Conservation (phyloP, 1,284 basidiomycete genomes). For the Ustanciosporium gigantosporum region DNA sequence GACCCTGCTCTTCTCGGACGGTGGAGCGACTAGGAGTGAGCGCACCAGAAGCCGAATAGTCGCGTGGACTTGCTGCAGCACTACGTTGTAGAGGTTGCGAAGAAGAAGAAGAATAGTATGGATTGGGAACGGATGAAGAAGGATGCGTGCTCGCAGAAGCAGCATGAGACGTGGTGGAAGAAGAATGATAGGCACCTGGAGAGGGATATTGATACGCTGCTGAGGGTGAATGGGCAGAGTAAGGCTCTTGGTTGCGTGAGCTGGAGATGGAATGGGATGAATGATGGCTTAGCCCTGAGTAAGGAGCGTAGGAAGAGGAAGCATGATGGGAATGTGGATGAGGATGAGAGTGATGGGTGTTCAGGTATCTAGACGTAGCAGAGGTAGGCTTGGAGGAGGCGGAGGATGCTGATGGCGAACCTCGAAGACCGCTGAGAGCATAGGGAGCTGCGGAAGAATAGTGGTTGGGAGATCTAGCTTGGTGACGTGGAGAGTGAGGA, state of each 20-base stretch:
- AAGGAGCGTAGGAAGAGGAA: conserved; percentile 1
- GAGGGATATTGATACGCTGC: conserved; percentile 9
- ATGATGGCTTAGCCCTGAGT: conserved; percentile 11
- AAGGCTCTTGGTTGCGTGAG: conserved; percentile 1
- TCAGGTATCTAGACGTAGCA: too few species aligned
- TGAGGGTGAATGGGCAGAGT: conserved; percentile 7
- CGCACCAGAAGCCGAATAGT: not conserved
- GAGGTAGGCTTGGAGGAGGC: conserved; percentile 2
- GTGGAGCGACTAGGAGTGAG: too few species aligned
- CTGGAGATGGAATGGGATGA: conserved; percentile 5
- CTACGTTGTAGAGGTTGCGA: too few species aligned
- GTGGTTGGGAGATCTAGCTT: conserved; percentile 13
- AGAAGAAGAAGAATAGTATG: too few species aligned
- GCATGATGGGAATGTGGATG: conserved; percentile 15
- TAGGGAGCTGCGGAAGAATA: conserved; percentile 1
- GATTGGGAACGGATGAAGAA: too few species aligned
- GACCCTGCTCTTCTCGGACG: too few species aligned
- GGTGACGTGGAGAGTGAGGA: conserved; percentile 13
- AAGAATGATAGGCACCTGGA: conserved; percentile 1
- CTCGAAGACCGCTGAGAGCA: conserved; percentile 20
- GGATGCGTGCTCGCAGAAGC: too few species aligned
- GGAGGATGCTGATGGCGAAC: conserved; percentile 12
- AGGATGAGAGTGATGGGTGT: conserved; percentile 5
- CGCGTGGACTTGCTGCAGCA: not conserved
- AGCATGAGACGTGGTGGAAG: not conserved